Percentiles rank a stretch among this genome's conserved stretches.
Evolutionary conservation across 2,329 filamentous ascomycete species (phyloP).

Genomic region (Phialocephala sp.): DNA sequence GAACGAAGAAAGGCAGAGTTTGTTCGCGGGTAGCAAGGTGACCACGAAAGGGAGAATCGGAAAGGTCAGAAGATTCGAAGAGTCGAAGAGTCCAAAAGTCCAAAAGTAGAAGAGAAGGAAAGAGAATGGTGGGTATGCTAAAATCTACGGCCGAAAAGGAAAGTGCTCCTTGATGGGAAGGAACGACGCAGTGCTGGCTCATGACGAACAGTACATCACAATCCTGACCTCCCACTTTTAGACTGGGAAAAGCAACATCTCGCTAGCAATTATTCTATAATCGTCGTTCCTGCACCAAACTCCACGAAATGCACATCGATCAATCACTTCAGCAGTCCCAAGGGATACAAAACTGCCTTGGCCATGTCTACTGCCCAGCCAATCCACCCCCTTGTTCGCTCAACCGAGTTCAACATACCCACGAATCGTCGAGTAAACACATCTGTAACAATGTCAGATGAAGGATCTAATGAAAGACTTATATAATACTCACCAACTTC

Average conservation of each 20-base stretch:
- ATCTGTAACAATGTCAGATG: conserved; percentile 46
- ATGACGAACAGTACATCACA: neutral
- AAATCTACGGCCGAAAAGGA: neutral
- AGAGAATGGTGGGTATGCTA: neutral
- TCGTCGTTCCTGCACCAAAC: neutral
- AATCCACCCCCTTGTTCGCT: conserved; percentile 57
- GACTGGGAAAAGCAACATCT: neutral
- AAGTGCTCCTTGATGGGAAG: neutral
- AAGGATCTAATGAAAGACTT: neutral
- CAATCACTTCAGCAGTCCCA: neutral
- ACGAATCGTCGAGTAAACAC: conserved; percentile 60
- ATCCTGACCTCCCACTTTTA: neutral
- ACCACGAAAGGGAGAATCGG: neutral
- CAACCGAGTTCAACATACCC: conserved; percentile 57
- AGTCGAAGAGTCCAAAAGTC: no score
- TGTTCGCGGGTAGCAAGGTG: neutral
- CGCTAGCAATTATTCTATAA: neutral
- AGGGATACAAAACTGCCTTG: conserved; percentile 11
- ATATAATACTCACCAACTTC: conserved; percentile 44
- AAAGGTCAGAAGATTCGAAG: neutral
- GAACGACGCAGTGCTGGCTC: neutral
- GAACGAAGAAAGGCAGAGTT: no score
- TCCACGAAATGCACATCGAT: neutral
- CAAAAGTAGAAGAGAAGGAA: no score
- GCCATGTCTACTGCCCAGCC: conserved; percentile 46